Evolutionary conservation across 225 moss, liverwort and hornwort genomes (phyloP).

Genomic region (Asterella californica): DNA sequence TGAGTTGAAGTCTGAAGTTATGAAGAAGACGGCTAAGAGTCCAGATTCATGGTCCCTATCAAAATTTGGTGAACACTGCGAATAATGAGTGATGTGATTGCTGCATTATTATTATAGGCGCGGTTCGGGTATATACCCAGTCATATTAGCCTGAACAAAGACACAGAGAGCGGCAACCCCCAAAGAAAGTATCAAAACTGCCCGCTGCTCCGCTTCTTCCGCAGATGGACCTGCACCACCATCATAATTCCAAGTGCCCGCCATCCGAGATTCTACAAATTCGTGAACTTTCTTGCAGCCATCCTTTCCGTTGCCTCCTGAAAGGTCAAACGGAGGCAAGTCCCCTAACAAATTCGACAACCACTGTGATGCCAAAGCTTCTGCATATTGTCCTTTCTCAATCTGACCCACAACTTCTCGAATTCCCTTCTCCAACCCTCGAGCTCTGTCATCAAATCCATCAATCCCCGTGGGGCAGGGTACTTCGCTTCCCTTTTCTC

Average conservation of each 20-base stretch:
- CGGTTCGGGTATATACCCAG: constrained; percentile 43
- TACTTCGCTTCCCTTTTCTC: not conserved
- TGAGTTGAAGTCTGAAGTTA: too few relatives aligned
- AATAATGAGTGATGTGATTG: not conserved
- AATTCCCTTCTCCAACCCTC: constrained; percentile 22
- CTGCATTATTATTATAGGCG: not conserved
- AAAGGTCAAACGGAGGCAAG: not conserved
- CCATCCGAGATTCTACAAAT: constrained; percentile 12
- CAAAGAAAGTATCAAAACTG: constrained; percentile 49
- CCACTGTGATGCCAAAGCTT: constrained; percentile 30
- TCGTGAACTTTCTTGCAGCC: constrained; percentile 25
- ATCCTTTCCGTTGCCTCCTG: not conserved
- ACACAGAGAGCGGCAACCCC: constrained; percentile 76
- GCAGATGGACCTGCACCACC: not conserved
- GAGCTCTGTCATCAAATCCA: not conserved
- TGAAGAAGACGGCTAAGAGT: not conserved
- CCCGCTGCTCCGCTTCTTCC: constrained; percentile 48
- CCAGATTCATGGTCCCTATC: not conserved
- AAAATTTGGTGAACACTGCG: not conserved
- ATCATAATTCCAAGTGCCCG: not conserved
- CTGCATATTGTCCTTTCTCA: constrained; percentile 33
- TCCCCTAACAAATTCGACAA: constrained; percentile 30
- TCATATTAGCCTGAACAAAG: constrained; percentile 84
- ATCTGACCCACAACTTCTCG: constrained; percentile 22
- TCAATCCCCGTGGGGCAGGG: not conserved